A percentile compares a stretch with the other conserved stretches of the same genome.
Conservation (phyloP, 352 stramenopile genomes). For the Globisporangium nunn region DNA sequence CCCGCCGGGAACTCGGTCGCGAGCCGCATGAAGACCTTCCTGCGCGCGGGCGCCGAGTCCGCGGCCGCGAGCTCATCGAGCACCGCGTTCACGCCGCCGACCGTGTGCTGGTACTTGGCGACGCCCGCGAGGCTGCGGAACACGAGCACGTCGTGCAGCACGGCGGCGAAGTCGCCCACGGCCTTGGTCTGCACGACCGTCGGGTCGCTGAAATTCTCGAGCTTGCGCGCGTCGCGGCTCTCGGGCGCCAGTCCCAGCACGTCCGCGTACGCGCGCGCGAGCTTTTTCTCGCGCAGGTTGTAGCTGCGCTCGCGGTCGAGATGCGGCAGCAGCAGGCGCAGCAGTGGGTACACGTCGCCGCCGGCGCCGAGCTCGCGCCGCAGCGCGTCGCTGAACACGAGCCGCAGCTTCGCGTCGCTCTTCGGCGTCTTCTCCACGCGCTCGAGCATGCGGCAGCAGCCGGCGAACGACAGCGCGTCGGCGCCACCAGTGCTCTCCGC, state of each 20-base stretch:
- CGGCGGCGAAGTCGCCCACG: slow-evolving; percentile 76
- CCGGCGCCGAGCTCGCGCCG: slow-evolving; percentile 38
- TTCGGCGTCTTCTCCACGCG: slow-evolving; percentile 61
- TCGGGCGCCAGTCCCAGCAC: slow-evolving; percentile 56
- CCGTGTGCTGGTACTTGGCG: slow-evolving; percentile 39
- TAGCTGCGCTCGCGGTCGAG: slow-evolving; percentile 82
- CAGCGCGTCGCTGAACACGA: slow-evolving; percentile 70
- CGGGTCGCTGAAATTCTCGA: slow-evolving; percentile 80
- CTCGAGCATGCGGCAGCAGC: slow-evolving; percentile 69
- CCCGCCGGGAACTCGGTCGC: slow-evolving; percentile 64
- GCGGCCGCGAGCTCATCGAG: slow-evolving; percentile 45
- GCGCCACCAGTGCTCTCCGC: not conserved
- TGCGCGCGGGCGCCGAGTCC: slow-evolving; percentile 34
- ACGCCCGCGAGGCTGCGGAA: slow-evolving; percentile 42
- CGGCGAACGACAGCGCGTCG: slow-evolving; percentile 51
- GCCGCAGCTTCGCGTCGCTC: slow-evolving; percentile 60
- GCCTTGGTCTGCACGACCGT: slow-evolving; percentile 73
- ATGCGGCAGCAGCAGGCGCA: slow-evolving; percentile 69
- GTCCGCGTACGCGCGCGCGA: slow-evolving; percentile 71
- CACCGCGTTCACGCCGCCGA: slow-evolving; percentile 54
- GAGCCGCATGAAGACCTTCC: slow-evolving; percentile 63
- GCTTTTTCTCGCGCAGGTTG: slow-evolving; percentile 86
- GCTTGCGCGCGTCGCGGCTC: slow-evolving; percentile 65
- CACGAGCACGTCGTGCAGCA: slow-evolving; percentile 67
- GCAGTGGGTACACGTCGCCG: slow-evolving; percentile 62